A percentile compares a stretch with the other conserved stretches of the same genome.
phyloP scores from a whole-genome alignment of 768 basidiomycete species.

The Pulveroboletus frians region DNA sequence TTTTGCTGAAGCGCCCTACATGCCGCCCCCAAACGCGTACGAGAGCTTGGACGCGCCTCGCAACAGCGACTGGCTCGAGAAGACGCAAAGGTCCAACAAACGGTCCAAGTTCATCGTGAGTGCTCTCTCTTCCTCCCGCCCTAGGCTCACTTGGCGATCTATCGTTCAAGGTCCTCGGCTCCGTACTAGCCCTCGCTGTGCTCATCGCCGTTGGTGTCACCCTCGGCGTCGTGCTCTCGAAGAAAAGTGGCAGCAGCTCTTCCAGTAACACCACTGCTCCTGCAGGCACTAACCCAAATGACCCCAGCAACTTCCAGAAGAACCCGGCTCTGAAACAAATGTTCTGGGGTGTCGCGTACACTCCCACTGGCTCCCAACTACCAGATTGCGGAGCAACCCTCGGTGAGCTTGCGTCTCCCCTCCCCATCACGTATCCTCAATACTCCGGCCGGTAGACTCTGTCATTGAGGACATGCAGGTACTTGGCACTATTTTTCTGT shows the following conservation, averaged over 20 bases:
- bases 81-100: constrained; percentile 27
- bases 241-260: constrained; percentile 37
- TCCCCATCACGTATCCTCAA: neutral
- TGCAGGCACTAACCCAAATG: constrained; percentile 42
- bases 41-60: constrained; percentile 29
- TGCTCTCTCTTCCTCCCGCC: constrained; percentile 5
- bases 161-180: constrained; percentile 46
- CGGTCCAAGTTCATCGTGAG: constrained; percentile 58
- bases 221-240: constrained; percentile 62
- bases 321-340: constrained; percentile 62
- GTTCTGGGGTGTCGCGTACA: constrained; percentile 88
- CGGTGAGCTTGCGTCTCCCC: constrained; percentile 21
- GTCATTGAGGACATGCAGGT: constrained; percentile 74
- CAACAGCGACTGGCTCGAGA: constrained; percentile 40
- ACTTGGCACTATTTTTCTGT: constrained; percentile 10
- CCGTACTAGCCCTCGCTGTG: constrained; percentile 41
- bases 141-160: neutral
- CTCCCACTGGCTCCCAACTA: constrained; percentile 66
- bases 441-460: constrained; percentile 30
- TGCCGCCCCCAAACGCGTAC: constrained; percentile 26
- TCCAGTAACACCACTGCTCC: constrained; percentile 16
- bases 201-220: constrained; percentile 56
- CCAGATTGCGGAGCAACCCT: constrained; percentile 61
- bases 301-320: constrained; percentile 75
- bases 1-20: constrained; percentile 24